Evolutionary conservation across 2,329 filamentous ascomycete species (phyloP), one percentile per base, ranked within the genome.

Genomic region (Penicillium sp.): DNA sequence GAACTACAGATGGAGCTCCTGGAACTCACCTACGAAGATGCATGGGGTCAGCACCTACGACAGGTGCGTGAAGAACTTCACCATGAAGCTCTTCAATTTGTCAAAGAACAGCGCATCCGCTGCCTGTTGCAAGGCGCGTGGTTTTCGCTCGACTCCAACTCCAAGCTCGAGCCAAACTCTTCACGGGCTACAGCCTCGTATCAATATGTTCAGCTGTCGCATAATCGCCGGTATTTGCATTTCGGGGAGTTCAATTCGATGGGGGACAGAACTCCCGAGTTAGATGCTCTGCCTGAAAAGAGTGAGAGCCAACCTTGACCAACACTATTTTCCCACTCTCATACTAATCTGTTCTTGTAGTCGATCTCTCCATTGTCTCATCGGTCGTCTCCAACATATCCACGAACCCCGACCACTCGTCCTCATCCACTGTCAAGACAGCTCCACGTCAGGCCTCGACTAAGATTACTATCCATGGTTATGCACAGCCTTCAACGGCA

Each of bases 341-440:
- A 40, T 50, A 41, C 49, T 60, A 56, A 64, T 8, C 26, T 33
- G 4, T 12, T 41, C n/a, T 22, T 40, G 37, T 60, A 83, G 81
- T 97, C 60, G 93, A 97, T 73, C 82, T 97, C 42, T 86, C 86
- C 60, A 88, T 85, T 53, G 90, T 97, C 68, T 96, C 90, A 62
- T 96, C 91, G 1, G 93, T 99, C 8, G 90, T 95, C 57, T 96
- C 92, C 62, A 97, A 97, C 69, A 89, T 97, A 52, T 91, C 89
- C 31, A 85, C 88, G 7, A 80, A 84, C 31, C 81, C 82, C 41
- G 77, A 81, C 42, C 68, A 77, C 37, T 75, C 77, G 27, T 79
- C 76, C 42, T 75, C 77, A 45, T 77, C 76, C 51, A 81, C 79
- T 4, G 71, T 80, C 27, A 81, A 81, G 57, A 72, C 72, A 48